Evolutionary conservation across 2,329 filamentous ascomycete genomes (phyloP).

Genomic region (Phaeoacremonium minimum): DNA sequence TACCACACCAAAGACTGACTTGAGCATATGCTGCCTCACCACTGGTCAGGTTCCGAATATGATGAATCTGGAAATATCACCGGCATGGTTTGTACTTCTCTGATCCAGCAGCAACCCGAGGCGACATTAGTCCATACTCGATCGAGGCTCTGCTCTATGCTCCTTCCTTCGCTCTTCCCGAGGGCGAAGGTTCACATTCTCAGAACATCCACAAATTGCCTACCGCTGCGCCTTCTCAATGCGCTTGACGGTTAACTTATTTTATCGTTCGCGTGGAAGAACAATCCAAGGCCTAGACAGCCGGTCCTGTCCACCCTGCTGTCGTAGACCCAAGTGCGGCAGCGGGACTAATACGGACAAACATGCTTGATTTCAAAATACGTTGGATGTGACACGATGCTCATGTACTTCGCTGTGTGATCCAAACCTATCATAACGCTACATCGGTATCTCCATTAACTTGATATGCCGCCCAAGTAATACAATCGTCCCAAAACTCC

Average conservation of each 20-base stretch:
- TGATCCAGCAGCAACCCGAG: too few species aligned
- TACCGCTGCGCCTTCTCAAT: conserved; percentile 55
- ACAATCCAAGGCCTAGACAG: conserved; percentile 62
- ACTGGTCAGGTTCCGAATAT: too few species aligned
- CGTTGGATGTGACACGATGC: too few species aligned
- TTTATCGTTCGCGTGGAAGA: conserved; percentile 60
- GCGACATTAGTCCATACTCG: neutral
- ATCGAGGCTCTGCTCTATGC: too few species aligned
- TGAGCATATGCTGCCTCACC: too few species aligned
- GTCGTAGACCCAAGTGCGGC: conserved; percentile 50
- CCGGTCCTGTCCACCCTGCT: conserved; percentile 64
- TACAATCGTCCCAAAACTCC: too few species aligned
- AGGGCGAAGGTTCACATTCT: neutral
- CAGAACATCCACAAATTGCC: conserved; percentile 51
- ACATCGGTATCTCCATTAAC: neutral
- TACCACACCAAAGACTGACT: too few species aligned
- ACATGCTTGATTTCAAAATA: too few species aligned
- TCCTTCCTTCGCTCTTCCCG: neutral
- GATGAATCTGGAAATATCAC: too few species aligned
- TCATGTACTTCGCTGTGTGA: conserved; percentile 6
- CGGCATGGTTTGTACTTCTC: neutral
- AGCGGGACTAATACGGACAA: conserved; percentile 62
- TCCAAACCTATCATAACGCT: conserved; percentile 1
- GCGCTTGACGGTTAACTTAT: conserved; percentile 56
- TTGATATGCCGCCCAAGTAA: too few species aligned